Conservation (phyloP, 1,284 basidiomycete species). For the Sporisorium sorghi region DNA sequence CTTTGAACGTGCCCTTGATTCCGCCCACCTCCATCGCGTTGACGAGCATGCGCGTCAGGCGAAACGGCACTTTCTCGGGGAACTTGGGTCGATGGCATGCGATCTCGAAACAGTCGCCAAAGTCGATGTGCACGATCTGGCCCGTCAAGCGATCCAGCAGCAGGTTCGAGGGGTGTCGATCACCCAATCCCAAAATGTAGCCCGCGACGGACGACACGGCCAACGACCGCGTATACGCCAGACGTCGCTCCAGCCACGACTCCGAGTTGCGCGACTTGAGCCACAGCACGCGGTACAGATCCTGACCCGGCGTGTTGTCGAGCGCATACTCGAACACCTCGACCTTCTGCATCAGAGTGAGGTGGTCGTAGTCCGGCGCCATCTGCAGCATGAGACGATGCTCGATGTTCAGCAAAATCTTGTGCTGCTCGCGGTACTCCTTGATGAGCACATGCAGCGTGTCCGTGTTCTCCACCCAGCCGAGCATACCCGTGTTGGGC, state of each 20-base stretch:
- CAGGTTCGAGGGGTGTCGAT: constrained; percentile 96
- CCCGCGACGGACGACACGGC: constrained; percentile 72
- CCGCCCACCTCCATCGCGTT: constrained; percentile 98
- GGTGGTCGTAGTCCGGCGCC: constrained; percentile 97
- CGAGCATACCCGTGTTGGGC: constrained; percentile 92
- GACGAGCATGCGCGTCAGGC: constrained; percentile 96
- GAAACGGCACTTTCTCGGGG: constrained; percentile 98
- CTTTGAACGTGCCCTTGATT: constrained; percentile 95
- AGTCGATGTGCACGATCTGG: constrained; percentile 97
- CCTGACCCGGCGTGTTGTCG: constrained; percentile 98
- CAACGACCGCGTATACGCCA: constrained; percentile 95
- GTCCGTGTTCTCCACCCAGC: constrained; percentile 96
- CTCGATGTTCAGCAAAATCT: constrained; percentile 97
- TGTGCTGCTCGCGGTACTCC: constrained; percentile 73
- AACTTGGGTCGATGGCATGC: constrained; percentile 84
- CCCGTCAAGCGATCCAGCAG: constrained; percentile 92
- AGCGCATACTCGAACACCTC: constrained; percentile 99
- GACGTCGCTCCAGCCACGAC: constrained; percentile 95
- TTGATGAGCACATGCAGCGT: constrained; percentile 98
- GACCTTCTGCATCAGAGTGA: constrained; percentile 95
- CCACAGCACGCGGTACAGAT: constrained; percentile 98
- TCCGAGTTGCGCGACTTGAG: constrained; percentile 94
- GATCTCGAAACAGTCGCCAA: constrained; percentile 73
- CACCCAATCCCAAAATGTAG: constrained; percentile 97
- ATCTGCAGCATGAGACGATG: constrained; percentile 98